A percentile compares a stretch with the other conserved stretches of the same genome.
phyloP scores from a whole-genome alignment of 345 rosid species.

The Acer yangbiense region DNA sequence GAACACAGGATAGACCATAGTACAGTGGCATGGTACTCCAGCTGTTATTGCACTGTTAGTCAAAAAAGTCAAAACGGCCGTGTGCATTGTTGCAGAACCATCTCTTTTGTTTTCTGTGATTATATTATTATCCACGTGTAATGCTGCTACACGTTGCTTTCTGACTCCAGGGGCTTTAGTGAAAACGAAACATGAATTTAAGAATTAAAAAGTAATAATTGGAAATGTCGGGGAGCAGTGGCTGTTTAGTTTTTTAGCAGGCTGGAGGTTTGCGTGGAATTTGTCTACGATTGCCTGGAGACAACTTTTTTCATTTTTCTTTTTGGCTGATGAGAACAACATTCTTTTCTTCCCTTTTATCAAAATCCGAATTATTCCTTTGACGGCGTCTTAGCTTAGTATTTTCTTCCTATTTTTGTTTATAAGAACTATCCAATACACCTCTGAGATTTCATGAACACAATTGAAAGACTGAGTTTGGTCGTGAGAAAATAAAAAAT shows the following conservation, averaged over 20 bases:
- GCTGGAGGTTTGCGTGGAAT: slow-evolving; percentile 16
- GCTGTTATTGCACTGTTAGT: not conserved
- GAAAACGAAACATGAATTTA: slow-evolving; percentile 8
- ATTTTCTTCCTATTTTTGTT: not conserved
- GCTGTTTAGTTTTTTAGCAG: not conserved
- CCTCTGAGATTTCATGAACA: not conserved
- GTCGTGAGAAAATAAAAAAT: not conserved
- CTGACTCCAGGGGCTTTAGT: not conserved
- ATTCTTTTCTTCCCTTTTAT: not conserved
- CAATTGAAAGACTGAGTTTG: not conserved
- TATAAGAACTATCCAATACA: not conserved
- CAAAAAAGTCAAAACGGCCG: not conserved
- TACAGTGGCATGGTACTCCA: not conserved
- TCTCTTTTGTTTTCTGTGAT: not conserved
- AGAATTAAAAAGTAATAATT: not conserved
- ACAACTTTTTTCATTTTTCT: not conserved
- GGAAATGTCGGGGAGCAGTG: not conserved
- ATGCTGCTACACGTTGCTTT: not conserved
- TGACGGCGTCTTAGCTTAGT: not conserved
- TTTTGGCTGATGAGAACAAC: not conserved
- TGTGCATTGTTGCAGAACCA: slow-evolving; percentile 9
- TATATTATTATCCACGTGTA: slow-evolving; percentile 7
- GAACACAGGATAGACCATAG: too few relatives aligned
- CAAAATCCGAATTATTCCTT: not conserved
- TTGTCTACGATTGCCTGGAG: slow-evolving; percentile 17